phyloP scores from a whole-genome alignment of 805 yeast species.

The Candida namnaoensis region DNA sequence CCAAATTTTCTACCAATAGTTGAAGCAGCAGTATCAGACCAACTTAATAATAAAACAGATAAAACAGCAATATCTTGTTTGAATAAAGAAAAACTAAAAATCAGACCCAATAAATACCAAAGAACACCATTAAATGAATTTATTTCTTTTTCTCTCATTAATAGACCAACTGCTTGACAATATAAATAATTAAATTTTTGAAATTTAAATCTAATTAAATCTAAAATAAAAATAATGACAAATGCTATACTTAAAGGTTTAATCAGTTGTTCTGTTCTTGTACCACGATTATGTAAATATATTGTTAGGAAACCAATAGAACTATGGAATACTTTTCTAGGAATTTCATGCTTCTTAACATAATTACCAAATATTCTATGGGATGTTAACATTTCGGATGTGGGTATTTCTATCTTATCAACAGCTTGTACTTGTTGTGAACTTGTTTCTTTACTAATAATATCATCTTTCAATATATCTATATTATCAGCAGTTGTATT shows the following conservation, averaged over 20 bases:
- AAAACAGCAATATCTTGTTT: conserved; percentile 77
- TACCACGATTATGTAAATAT: conserved; percentile 58
- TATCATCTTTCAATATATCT: too few species aligned
- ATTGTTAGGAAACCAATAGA: conserved; percentile 81
- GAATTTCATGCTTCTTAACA: conserved; percentile 75
- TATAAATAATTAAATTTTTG: conserved; percentile 58
- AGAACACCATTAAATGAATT: conserved; percentile 73
- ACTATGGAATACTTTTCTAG: conserved; percentile 82
- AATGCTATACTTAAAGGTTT: conserved; percentile 51
- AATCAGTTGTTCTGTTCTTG: conserved; percentile 46
- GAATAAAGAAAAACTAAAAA: conserved; percentile 57
- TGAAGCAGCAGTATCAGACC: conserved; percentile 98
- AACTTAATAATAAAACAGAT: conserved; percentile 74
- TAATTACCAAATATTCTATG: conserved; percentile 41
- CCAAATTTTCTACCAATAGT: conserved; percentile 87
- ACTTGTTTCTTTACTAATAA: too few species aligned
- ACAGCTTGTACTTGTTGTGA: too few species aligned
- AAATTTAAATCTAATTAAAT: conserved; percentile 55
- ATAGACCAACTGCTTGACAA: conserved; percentile 60
- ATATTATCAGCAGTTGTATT: too few species aligned
- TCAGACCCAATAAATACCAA: conserved; percentile 78
- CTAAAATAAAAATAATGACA: conserved; percentile 48
- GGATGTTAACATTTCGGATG: conserved; percentile 19
- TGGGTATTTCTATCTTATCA: too few species aligned
- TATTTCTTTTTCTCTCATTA: conserved; percentile 81